Evolutionary conservation across 108 stramenopile genomes (phyloP).

Genomic region (Nitzschia putrida): DNA sequence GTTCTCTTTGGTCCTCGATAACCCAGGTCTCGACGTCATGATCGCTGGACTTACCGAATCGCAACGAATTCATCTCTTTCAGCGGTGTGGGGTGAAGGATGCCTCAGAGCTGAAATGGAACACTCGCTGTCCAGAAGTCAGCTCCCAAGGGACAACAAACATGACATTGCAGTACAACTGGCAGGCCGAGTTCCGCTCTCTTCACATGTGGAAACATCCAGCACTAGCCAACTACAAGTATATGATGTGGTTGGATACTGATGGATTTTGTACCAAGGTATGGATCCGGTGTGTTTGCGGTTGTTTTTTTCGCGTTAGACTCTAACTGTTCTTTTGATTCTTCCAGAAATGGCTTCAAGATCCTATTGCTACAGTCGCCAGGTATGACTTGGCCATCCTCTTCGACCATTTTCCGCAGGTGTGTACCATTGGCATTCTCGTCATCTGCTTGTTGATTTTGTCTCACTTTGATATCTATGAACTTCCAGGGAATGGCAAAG

Average conservation of each 20-base stretch:
- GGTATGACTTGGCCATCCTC: conserved; percentile 33
- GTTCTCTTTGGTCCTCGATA: conserved; percentile 44
- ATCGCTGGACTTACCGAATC: conserved; percentile 17
- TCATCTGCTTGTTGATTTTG: neutral
- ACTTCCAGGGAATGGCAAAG: conserved; percentile 6
- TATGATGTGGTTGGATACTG: conserved; percentile 28
- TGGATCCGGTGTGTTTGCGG: neutral
- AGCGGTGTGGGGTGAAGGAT: conserved; percentile 32
- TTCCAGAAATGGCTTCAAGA: conserved; percentile 42
- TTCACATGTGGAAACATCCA: conserved; percentile 45
- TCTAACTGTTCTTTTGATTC: neutral
- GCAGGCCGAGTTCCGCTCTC: conserved; percentile 54
- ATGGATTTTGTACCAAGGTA: conserved; percentile 20
- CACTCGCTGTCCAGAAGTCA: conserved; percentile 26
- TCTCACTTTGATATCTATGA: neutral
- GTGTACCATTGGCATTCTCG: neutral
- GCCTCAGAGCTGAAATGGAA: conserved; percentile 26
- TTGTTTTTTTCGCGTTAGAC: neutral
- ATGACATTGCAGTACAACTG: conserved; percentile 34
- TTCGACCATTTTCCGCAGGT: conserved; percentile 25
- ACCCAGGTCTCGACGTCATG: conserved; percentile 35
- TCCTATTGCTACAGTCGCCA: conserved; percentile 39
- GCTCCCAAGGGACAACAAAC: conserved; percentile 11
- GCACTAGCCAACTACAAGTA: conserved; percentile 43
- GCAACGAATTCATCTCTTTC: conserved; percentile 11